A percentile compares a stretch with the other conserved stretches of the same genome.
Conservation (phyloP, 169 alveolate species). For the Plasmodium sp. region DNA sequence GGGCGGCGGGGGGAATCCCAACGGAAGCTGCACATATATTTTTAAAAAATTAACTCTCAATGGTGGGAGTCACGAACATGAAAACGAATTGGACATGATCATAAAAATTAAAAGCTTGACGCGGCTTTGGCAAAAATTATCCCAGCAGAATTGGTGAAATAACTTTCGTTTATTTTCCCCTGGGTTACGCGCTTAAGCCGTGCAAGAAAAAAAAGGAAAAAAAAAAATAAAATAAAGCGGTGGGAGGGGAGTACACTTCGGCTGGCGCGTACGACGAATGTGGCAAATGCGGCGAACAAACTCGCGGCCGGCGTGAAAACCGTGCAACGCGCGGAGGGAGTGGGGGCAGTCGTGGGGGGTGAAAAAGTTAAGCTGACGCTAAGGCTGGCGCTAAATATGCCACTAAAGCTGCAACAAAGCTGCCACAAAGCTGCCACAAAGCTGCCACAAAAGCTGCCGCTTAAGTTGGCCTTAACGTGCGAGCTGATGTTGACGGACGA, state of each 20-base stretch:
- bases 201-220: not conserved
- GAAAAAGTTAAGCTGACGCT: not conserved
- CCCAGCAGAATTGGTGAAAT: not conserved
- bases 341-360: not conserved
- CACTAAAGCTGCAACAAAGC: too few species aligned
- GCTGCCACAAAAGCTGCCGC: not conserved
- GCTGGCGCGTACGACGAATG: not conserved
- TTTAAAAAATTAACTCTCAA: too few species aligned
- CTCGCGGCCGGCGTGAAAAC: not conserved
- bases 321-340: not conserved
- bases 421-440: too few species aligned
- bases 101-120: not conserved
- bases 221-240: not conserved
- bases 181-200: not conserved
- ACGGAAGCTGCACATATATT: not conserved
- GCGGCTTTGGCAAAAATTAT: not conserved
- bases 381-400: not conserved
- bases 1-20: not conserved
- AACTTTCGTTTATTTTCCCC: not conserved
- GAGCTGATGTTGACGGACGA: not conserved
- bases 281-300: not conserved
- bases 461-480: not conserved
- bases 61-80: not conserved
- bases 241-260: not conserved
- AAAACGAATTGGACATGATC: not conserved